Conservation (phyloP, 2,329 filamentous ascomycete species). For the Cadophora luteo-olivacea region DNA sequence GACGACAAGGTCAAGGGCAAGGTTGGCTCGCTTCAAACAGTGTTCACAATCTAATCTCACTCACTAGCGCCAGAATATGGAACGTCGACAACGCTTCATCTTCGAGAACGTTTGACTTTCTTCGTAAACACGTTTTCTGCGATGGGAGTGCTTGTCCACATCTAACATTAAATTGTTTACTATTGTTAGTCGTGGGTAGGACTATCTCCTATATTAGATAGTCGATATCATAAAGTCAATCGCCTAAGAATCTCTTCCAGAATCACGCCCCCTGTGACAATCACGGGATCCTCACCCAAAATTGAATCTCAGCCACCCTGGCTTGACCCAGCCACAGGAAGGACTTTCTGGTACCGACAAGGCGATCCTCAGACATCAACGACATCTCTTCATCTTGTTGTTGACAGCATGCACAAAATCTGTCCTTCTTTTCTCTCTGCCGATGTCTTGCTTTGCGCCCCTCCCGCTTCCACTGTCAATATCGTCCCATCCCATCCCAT, state of each 20-base stretch:
- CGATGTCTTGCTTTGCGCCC: conserved; percentile 10
- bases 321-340: conserved; percentile 15
- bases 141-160: not conserved
- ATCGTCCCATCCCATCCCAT: conserved; percentile 13
- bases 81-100: conserved; percentile 7
- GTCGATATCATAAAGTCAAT: not conserved
- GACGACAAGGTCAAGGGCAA: not conserved
- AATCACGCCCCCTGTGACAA: conserved; percentile 13
- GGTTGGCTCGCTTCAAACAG: conserved; percentile 7
- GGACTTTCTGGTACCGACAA: conserved; percentile 20
- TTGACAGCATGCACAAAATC: not conserved
- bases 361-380: not conserved
- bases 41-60: conserved; percentile 2
- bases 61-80: not conserved
- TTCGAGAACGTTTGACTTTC: conserved; percentile 12
- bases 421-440: not conserved
- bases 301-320: not conserved
- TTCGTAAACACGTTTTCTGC: not conserved
- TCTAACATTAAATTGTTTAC: not conserved
- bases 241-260: not conserved
- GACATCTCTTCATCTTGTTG: conserved; percentile 6
- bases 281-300: conserved; percentile 11
- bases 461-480: conserved; percentile 6
- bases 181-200: not conserved
- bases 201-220: not conserved